A percentile compares a stretch with the other conserved stretches of the same genome.
phyloP scores from a whole-genome alignment of 2,329 filamentous ascomycete species.

The Leptographium wingfieldii region DNA sequence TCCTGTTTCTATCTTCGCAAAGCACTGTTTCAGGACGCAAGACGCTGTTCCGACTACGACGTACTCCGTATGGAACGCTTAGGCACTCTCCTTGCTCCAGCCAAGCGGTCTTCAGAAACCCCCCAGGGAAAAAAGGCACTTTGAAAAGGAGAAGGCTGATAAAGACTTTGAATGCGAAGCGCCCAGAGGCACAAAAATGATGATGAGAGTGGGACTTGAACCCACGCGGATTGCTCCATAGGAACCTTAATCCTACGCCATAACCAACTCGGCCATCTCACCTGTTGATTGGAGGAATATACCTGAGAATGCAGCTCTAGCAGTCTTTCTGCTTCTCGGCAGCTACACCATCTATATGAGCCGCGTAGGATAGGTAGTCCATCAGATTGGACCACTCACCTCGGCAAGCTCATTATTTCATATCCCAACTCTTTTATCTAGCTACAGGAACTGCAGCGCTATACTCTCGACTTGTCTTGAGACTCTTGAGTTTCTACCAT shows the following conservation, averaged over 20 bases:
- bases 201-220: slow-evolving; percentile 26
- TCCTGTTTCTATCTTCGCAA: background rate
- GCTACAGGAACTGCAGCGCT: too few species aligned
- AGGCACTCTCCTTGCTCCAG: background rate
- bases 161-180: background rate
- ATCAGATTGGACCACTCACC: background rate
- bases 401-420: too few species aligned
- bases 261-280: slow-evolving; percentile 18
- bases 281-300: background rate
- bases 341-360: too few species aligned
- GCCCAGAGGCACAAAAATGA: background rate
- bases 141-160: background rate
- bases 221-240: slow-evolving; percentile 23
- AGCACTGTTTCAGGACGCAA: background rate
- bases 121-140: background rate
- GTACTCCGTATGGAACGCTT: background rate
- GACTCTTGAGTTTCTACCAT: too few species aligned
- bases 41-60: background rate
- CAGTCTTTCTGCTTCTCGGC: background rate
- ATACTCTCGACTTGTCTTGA: too few species aligned
- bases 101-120: too few species aligned
- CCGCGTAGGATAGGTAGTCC: background rate
- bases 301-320: background rate
- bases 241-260: slow-evolving; percentile 18
- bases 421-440: too few species aligned